These are phyloP conservation scores for Diaporthe australafricana DNA, from an alignment of 2,329 filamentous ascomycete genomes.

Conservation along the genomic window DNA sequence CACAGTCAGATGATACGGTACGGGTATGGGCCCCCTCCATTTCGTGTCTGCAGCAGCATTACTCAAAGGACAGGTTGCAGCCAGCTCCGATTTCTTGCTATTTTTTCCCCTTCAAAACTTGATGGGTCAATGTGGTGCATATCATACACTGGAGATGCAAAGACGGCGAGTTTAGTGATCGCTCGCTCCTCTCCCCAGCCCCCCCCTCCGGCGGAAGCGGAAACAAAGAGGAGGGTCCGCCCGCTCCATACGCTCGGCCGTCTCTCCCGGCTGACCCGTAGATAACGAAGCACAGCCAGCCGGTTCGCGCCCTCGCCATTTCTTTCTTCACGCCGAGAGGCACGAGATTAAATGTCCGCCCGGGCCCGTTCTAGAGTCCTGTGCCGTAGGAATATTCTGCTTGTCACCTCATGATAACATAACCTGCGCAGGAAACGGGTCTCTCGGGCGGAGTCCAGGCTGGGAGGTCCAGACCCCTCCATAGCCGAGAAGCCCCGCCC, in stretches of 20 bases:
- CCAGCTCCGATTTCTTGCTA: background rate
- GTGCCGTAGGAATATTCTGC: background rate
- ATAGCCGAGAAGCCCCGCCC: background rate
- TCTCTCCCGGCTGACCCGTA: background rate
- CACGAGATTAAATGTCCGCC: background rate
- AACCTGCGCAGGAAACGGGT: background rate
- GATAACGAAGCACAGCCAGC: background rate
- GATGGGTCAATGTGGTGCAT: background rate
- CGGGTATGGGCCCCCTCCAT: background rate
- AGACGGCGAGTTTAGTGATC: too few species aligned
- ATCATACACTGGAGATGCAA: background rate
- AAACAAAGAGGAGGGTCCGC: background rate
- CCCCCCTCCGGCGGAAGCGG: constrained; percentile 6
- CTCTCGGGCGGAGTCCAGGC: background rate
- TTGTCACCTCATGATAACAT: background rate
- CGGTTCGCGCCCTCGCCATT: background rate
- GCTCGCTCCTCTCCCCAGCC: background rate
- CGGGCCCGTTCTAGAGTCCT: background rate
- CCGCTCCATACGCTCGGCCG: background rate
- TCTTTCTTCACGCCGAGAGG: constrained; percentile 1
- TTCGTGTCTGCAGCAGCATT: constrained; percentile 22
- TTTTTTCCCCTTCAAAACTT: too few species aligned
- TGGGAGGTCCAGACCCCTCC: background rate
- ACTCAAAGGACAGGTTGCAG: background rate
- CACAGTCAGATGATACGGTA: background rate